phyloP scores from a whole-genome alignment of 2,329 filamentous ascomycete species.

The Aspergillus glaucus region DNA sequence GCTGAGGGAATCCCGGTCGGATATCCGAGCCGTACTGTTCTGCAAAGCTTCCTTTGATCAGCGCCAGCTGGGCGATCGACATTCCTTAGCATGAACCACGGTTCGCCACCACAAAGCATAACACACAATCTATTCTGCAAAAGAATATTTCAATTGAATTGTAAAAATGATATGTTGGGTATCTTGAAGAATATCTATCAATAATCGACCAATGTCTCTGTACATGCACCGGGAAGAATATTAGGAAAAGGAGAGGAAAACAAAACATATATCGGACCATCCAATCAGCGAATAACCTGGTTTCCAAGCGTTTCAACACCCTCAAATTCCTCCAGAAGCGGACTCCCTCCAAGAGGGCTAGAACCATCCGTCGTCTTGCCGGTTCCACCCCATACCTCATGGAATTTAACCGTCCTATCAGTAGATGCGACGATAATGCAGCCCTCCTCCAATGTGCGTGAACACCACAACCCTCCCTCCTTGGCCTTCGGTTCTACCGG shows the following conservation, averaged over 20 bases:
- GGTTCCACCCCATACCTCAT: slow-evolving; percentile 79
- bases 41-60: neutral
- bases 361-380: slow-evolving; percentile 49
- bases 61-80: neutral
- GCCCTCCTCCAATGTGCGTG: slow-evolving; percentile 60
- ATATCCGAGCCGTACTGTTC: neutral
- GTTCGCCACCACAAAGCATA: neutral
- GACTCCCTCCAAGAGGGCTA: slow-evolving; percentile 70
- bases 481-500: slow-evolving; percentile 29
- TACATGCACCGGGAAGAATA: neutral
- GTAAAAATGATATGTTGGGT: neutral
- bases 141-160: neutral
- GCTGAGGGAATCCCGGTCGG: neutral
- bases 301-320: slow-evolving; percentile 57
- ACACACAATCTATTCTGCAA: too few relatives aligned
- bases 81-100: neutral
- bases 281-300: slow-evolving; percentile 61
- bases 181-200: neutral
- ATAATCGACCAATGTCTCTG: neutral
- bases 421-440: slow-evolving; percentile 89
- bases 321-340: slow-evolving; percentile 75
- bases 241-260: slow-evolving; percentile 4
- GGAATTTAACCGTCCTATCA: slow-evolving; percentile 88
- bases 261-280: neutral
- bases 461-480: slow-evolving; percentile 51